Base-by-base conservation (phyloP, 257 asterid genomes). In the Fraxinus quadrangulata region DNA sequence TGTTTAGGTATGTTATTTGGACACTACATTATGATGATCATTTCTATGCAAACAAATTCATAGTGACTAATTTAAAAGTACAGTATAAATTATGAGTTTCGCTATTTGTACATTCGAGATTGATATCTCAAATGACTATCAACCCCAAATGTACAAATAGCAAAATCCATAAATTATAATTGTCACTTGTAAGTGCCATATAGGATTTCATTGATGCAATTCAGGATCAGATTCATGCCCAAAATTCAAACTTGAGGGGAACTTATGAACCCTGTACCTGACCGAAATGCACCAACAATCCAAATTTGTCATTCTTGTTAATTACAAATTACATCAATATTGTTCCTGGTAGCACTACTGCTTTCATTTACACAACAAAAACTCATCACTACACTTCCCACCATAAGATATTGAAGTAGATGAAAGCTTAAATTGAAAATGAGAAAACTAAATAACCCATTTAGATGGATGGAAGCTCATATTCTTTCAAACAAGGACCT, bases 381-480 rank as follows among this genome's bases (percentile, higher is more conserved):
- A 37, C 13, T 34, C 74, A 1, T 14, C 17, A 0, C 33, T 4
- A 13, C 45, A 17, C n/a, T n/a, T n/a, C n/a, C n/a, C n/a, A n/a
- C n/a, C 16, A 40, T 3, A 54, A 54, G 24, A 3, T 51, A 17
- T 51, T 49, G 16, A 16, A 16, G 16, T 49, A 49, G 63, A 51
- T 51, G 24, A 2, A n/a, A 51, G 9, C 14, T 37, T 26, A 4
- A 49, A 30, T 19, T 31, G 14, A 30, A 71, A 8, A 36, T 7
- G 31, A 26, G 6, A 66, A 19, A 71, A 1, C n/a, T 2, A 51
- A 33, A 65, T 8, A 39, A 21, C 31, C n/a, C 2, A 26, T 13
- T 34, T 17, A 68, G n/a, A 28, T 13, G 5, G 67, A 26, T 40
- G 86, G 84, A 61, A 70, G 92, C 96, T 91, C 94, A 88, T 91